Evolutionary conservation across 169 alveolate species (phyloP).

Genomic region (Plasmodium fragile): DNA sequence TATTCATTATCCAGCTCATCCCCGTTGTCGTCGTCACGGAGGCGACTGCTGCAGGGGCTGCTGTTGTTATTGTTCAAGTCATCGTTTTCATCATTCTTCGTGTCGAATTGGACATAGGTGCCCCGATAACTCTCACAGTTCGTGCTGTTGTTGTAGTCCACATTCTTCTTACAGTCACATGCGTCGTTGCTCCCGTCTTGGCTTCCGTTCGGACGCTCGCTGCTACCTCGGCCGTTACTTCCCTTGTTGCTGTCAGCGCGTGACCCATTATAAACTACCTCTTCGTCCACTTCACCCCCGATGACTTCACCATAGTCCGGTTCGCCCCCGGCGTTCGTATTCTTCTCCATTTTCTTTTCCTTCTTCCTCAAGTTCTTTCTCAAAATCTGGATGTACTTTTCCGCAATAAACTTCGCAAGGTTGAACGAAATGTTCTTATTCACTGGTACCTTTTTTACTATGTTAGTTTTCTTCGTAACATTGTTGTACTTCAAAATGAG

Average conservation of each 20-base stretch:
- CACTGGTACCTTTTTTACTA: conserved; percentile 57
- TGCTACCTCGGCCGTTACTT: not conserved
- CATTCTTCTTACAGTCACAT: not conserved
- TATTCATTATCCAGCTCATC: not conserved
- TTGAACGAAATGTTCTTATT: conserved; percentile 62
- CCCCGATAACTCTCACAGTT: conserved; percentile 4
- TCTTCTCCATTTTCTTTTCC: conserved; percentile 34
- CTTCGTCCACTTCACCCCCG: not conserved
- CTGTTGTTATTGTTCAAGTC: conserved; percentile 1
- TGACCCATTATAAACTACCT: not conserved
- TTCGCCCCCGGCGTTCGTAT: not conserved
- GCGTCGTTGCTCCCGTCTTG: not conserved
- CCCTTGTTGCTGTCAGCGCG: not conserved
- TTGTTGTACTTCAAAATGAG: conserved; percentile 23
- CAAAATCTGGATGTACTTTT: conserved; percentile 59
- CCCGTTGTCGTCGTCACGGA: not conserved
- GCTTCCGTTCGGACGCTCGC: not conserved
- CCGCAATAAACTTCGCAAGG: conserved; percentile 61
- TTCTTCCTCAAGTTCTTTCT: conserved; percentile 25
- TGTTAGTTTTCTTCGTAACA: conserved; percentile 15
- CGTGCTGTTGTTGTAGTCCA: not conserved
- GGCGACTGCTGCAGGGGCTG: not conserved
- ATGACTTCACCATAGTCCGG: not conserved
- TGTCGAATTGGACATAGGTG: not conserved
- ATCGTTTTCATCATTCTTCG: not conserved